Base-by-base conservation (phyloP, 2,329 filamentous ascomycete species). In the Cercospora nicotianae region DNA sequence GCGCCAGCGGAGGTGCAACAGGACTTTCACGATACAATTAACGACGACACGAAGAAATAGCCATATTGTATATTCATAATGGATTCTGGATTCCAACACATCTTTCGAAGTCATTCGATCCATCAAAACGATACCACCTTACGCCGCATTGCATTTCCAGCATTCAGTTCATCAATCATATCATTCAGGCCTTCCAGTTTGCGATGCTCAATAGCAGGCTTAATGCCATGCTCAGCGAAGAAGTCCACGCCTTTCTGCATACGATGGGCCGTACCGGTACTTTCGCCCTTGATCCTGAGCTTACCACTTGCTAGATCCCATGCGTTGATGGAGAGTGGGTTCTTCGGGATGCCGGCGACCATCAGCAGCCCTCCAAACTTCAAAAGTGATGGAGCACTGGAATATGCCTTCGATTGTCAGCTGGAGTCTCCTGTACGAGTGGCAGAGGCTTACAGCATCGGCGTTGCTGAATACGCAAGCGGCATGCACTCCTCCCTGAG, bases 21-120 rank as follows among this genome's bases (percentile, higher is more conserved):
- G 23, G 7, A 16, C 13, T n/a, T 26, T 28, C 39, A 39, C 18
- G 31, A 2, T 51, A 51, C 20, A 42, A 62, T 4, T 10, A 10
- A 45, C 33, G 39, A 62, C 18, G 36, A 18, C 3, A 51, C n/a
- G 33, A 28, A 23, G 48, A 28, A 20, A 30, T n/a, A 60, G 18
- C 23, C 9, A 18, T 48, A 31, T 30, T 62, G 36, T 62, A 26
- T 62, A 51, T 51, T 62, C 16, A 18, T 62, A 62, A 31, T 30
- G 30, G 9, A 31, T 26, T 30, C 13, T 60, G 61, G 16, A 60
- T 69, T 66, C 4, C 65, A 26, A 13, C 62, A 20, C 58, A 63
- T 67, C 13, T 62, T 59, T 26, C 66, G 64, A 55, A 67, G 63
- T 58, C 12, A 9, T 16, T 20, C 6, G 5, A 16, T n/a, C 13